These are phyloP conservation scores for Bullera alba DNA, from an alignment of 768 basidiomycete species.

Conservation along the genomic window DNA sequence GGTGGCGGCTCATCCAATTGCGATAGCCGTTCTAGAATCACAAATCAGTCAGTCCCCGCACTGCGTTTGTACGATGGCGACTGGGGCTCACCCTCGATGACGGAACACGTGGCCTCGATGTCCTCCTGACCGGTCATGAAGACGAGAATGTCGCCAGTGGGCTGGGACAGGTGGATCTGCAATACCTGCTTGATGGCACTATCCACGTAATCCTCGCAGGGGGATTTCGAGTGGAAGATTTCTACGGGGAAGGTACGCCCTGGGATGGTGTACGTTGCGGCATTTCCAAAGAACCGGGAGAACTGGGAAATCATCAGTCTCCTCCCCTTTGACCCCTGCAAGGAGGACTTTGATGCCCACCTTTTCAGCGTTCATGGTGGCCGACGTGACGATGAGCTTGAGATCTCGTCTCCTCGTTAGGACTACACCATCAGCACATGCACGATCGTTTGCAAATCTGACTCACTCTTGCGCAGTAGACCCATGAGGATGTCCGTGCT, in stretches of 20 bases:
- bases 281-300: constrained; percentile 88
- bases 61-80: background rate
- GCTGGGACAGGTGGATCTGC: constrained; percentile 88
- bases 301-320: constrained; percentile 54
- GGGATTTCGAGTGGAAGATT: constrained; percentile 89
- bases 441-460: background rate
- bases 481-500: constrained; percentile 99
- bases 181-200: constrained; percentile 95
- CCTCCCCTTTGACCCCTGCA: too few relatives aligned
- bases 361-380: constrained; percentile 99
- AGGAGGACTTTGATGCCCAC: constrained; percentile 47
- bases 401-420: constrained; percentile 84
- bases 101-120: constrained; percentile 93
- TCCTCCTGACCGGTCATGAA: constrained; percentile 98
- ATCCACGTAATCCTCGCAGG: constrained; percentile 98
- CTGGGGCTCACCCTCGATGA: constrained; percentile 64
- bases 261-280: constrained; percentile 88
- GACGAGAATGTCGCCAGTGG: constrained; percentile 83
- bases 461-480: constrained; percentile 78
- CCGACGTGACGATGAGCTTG: constrained; percentile 95
- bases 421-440: constrained; percentile 49
- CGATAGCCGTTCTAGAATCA: constrained; percentile 69
- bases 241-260: constrained; percentile 97
- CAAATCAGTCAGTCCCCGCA: too few relatives aligned
- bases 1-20: constrained; percentile 87